Base-by-base conservation (phyloP, 352 stramenopile genomes). In the Aphanomyces cochlioides region DNA sequence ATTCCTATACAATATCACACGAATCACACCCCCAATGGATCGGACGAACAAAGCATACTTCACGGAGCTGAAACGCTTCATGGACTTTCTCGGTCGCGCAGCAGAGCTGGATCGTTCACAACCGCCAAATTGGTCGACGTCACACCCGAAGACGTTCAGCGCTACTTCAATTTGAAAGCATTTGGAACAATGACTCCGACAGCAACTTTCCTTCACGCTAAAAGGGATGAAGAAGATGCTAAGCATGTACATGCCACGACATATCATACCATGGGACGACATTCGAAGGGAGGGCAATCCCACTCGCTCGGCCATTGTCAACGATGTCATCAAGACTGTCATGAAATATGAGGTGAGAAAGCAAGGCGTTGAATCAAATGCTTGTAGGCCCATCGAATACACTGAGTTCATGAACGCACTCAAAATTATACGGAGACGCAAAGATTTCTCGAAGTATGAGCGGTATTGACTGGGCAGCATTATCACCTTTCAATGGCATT, bases 1-100 rank as follows among this genome's bases (percentile, higher is more conserved):
- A 53, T 53, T 53, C 2, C 45, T 53, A 53, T 53, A n/a, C 45
- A 53, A 53, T 53, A 53, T 53, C 45, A 53, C 45, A 53, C 45
- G n/a, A 53, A 53, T 53, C 45, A 53, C 45, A 53, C 45, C 45
- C 1, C 45, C 13, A 53, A 53, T 53, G 45, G 45, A 53, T 53
- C 45, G 45, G n/a, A n/a, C 45, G n/a, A 53, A 53, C 45, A 53
- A 53, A 53, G 45, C n/a, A 53, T 53, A 2, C 45, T 19, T n/a
- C 13, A 53, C 2, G 45, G 45, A 53, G 45, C 45, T 53, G 13
- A 53, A n/a, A n/a, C 45, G 45, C 45, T 53, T 53, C 45, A 53
- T 53, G 45, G 45, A 2, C 13, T 53, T 53, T 19, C n/a, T 53
- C 13, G 45, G 45, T n/a, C 45, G 45, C 45, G n/a, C 45, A 1